phyloP scores from a whole-genome alignment of 75 land plant genomes.

The Pinus tabuliformis region DNA sequence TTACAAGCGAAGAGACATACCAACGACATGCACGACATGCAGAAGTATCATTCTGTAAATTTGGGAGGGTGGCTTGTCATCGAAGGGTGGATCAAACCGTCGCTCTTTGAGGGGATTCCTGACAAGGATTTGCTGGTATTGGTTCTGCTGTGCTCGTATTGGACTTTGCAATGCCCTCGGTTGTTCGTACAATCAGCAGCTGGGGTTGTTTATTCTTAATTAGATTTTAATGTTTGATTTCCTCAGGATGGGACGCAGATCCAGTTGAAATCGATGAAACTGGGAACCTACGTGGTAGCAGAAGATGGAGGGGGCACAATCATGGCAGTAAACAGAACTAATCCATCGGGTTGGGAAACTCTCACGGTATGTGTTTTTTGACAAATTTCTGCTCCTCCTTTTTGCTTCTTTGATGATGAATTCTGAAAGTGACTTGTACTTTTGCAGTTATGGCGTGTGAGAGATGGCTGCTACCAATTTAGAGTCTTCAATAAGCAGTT shows the following conservation, averaged over 20 bases:
- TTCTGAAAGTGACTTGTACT: no score
- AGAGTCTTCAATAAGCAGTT: conserved; percentile 65
- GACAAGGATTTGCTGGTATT: conserved; percentile 32
- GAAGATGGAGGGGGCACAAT: conserved; percentile 75
- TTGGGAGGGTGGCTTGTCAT: conserved; percentile 48
- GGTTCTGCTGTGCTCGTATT: not conserved
- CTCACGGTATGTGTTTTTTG: conserved; percentile 46
- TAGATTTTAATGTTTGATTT: not conserved
- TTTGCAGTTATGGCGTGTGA: conserved; percentile 62
- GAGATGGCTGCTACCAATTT: conserved; percentile 31
- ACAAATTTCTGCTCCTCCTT: no score
- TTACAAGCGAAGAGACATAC: no score
- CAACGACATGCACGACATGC: no score
- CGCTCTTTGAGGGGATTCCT: conserved; percentile 41
- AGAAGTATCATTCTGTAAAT: conserved; percentile 14
- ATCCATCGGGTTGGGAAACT: conserved; percentile 75
- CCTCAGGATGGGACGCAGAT: conserved; percentile 79
- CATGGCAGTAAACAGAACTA: conserved; percentile 50
- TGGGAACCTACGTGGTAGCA: conserved; percentile 61
- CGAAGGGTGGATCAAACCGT: conserved; percentile 46
- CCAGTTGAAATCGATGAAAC: conserved; percentile 50
- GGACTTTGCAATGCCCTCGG: not conserved
- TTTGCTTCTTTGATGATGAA: no score
- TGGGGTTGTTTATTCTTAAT: not conserved
- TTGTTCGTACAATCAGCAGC: not conserved